Base-by-base conservation (phyloP, 108 stramenopile species). In the Schizochytrium sp. region DNA sequence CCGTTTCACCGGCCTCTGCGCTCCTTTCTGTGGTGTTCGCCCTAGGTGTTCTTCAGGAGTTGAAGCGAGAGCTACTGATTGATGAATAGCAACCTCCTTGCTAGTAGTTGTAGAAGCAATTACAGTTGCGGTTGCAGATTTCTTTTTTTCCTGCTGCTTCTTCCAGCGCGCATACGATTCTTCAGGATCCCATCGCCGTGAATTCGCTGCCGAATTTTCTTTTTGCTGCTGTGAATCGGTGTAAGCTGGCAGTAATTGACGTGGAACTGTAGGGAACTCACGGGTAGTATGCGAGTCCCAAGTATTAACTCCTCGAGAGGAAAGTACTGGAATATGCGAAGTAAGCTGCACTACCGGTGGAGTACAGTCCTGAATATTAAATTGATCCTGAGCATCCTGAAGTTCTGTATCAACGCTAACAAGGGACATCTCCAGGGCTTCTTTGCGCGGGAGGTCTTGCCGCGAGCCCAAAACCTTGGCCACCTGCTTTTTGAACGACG, bases 381-480 rank as follows among this genome's bases (percentile, higher is more conserved):
- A 69, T 38, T 69, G 64, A 38, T 69, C 42, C 12, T 69, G 64
- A 38, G 64, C 64, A 7, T 7, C 7, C 64, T 38, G 64, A 15
- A 44, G 42, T 15, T 38, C 64, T 3, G 64, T 44, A 44, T 69
- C 64, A 44, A 69, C 15, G 64, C 64, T 69, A 44, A 69, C 64
- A 2, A 69, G 64, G 5, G 64, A 69, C 64, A 69, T 69, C 28
- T 69, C 64, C 12, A 69, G 64, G 12, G 64, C 64, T 15, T 69
- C 64, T 3, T 38, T 69, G 64, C 64, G 64, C 64, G 64, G 64
- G 64, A 69, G 12, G 42, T 69, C 64, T 38, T 38, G 64, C 12
- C 64, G 64, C 19, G 64, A 38, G 64, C 64, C 64, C 10, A 83
- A 5, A n/a, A 83, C 50, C 28, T 83, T 83, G 76, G 76, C 76